Evolutionary conservation across 2,329 filamentous ascomycete species (phyloP).

Genomic region (Elsinoe perseae): DNA sequence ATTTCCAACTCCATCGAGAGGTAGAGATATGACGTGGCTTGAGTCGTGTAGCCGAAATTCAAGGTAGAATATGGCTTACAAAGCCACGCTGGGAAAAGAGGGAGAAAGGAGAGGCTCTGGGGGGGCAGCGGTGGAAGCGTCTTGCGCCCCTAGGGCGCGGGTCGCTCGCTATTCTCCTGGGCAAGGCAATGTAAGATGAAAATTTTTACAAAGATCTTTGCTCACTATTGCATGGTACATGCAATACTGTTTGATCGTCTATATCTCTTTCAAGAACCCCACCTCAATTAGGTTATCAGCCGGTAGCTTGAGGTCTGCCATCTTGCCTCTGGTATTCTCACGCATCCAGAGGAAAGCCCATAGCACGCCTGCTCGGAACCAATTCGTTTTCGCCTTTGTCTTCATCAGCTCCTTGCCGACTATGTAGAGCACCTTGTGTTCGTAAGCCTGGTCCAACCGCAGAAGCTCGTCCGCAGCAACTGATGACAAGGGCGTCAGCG

Average conservation of each 20-base stretch:
- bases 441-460: constrained; percentile 21
- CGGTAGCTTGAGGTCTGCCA: constrained; percentile 53
- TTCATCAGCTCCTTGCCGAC: constrained; percentile 25
- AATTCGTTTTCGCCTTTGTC: constrained; percentile 29
- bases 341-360: constrained; percentile 55
- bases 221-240: too few species aligned
- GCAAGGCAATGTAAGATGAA: too few species aligned
- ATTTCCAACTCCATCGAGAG: too few species aligned
- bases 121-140: too few species aligned
- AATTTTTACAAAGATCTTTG: too few species aligned
- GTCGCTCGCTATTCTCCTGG: too few species aligned
- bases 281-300: constrained; percentile 59
- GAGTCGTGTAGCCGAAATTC: too few species aligned
- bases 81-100: too few species aligned
- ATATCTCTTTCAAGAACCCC: constrained; percentile 41
- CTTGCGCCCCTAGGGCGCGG: too few species aligned
- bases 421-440: constrained; percentile 22
- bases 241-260: neutral
- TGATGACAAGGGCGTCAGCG: neutral
- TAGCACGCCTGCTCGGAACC: constrained; percentile 43
- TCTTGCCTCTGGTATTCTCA: constrained; percentile 59
- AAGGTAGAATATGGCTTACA: too few species aligned
- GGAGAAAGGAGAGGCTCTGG: too few species aligned
- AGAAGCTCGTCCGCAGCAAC: constrained; percentile 14
- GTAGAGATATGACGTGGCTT: too few species aligned